Conservation (phyloP, 768 basidiomycete species). For the Cubamyces lactineus region DNA sequence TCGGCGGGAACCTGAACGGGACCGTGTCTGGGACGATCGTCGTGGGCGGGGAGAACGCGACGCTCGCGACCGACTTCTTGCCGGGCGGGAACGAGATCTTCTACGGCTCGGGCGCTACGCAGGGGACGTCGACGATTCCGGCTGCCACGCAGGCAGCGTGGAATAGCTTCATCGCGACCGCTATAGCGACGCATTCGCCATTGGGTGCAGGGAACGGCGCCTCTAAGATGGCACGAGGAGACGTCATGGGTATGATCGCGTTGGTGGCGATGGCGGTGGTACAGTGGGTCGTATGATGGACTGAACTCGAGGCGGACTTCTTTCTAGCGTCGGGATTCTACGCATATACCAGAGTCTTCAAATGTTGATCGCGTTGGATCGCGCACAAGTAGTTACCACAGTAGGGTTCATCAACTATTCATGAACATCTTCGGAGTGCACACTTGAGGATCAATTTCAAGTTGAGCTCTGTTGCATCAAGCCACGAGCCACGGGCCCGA, state of each 20-base stretch:
- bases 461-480: too few species aligned
- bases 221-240: neutral
- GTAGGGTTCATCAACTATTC: too few species aligned
- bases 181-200: conserved; percentile 19
- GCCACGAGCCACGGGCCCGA: too few species aligned
- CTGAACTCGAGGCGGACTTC: too few species aligned
- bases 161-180: conserved; percentile 35
- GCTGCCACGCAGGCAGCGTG: conserved; percentile 37
- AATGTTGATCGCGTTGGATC: too few species aligned
- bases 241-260: neutral
- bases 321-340: too few species aligned
- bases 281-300: neutral
- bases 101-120: conserved; percentile 46
- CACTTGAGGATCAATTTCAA: too few species aligned
- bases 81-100: conserved; percentile 59
- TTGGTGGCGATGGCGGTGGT: neutral
- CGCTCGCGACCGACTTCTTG: conserved; percentile 48
- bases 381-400: too few species aligned
- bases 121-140: conserved; percentile 33
- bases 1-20: conserved; percentile 64
- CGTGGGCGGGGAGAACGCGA: conserved; percentile 54
- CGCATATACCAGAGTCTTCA: too few species aligned
- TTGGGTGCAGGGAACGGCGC: neutral
- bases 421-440: too few species aligned
- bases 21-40: conserved; percentile 48